Evolutionary conservation across 495 filamentous ascomycete species (phyloP).

Genomic region (Bombardia bombarda): DNA sequence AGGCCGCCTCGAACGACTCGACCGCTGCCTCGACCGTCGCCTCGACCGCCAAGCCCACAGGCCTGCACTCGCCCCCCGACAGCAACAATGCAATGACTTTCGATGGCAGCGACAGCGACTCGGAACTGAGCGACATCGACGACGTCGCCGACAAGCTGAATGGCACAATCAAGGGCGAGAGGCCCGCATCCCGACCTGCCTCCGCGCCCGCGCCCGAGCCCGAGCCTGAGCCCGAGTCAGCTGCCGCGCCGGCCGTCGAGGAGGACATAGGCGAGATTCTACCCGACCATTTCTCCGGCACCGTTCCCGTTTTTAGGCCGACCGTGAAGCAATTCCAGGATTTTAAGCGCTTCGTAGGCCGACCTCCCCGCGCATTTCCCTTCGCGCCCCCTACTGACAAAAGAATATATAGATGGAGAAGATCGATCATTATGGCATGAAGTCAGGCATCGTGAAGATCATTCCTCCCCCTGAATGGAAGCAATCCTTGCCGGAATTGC

Average conservation of each 20-base stretch:
- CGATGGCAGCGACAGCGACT: conserved; percentile 44
- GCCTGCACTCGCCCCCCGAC: conserved; percentile 43
- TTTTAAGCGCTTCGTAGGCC: conserved; percentile 70
- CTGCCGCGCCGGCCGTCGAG: conserved; percentile 29
- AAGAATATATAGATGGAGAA: conserved; percentile 53
- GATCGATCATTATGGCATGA: conserved; percentile 92
- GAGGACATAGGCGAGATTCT: conserved; percentile 66
- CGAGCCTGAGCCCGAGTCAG: conserved; percentile 20
- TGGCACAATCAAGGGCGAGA: conserved; percentile 7
- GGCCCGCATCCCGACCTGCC: background rate
- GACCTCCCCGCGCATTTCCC: too few species aligned
- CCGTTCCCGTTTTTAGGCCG: conserved; percentile 90
- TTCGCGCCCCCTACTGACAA: conserved; percentile 10
- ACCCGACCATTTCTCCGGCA: conserved; percentile 85
- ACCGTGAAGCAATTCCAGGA: conserved; percentile 89
- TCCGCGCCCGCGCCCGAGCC: conserved; percentile 10
- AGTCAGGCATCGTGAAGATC: conserved; percentile 91
- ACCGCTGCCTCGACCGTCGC: background rate
- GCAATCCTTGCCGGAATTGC: conserved; percentile 64
- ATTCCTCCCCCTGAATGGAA: conserved; percentile 93
- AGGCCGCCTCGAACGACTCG: too few species aligned
- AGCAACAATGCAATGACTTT: conserved; percentile 43
- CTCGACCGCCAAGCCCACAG: conserved; percentile 24
- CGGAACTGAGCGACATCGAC: conserved; percentile 51
- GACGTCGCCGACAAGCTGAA: conserved; percentile 27